A percentile compares a stretch with the other conserved stretches of the same genome.
phyloP scores from a whole-genome alignment of 495 filamentous ascomycete genomes.

The Aspergillus ostianus region DNA sequence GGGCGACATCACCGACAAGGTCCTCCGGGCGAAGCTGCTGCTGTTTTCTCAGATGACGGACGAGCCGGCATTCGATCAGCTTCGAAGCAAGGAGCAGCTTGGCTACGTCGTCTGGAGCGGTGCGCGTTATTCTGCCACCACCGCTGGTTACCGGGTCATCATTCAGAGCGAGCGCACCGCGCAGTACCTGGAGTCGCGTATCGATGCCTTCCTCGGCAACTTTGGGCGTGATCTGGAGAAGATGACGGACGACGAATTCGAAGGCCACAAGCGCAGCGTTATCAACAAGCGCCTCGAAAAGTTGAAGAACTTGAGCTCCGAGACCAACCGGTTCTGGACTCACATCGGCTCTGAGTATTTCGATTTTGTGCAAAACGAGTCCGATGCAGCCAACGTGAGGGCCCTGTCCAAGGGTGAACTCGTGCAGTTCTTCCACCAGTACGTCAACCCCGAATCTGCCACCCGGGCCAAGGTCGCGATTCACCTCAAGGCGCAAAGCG shows the following conservation, averaged over 20 bases:
- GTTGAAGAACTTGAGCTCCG: constrained; percentile 85
- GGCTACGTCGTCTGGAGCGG: constrained; percentile 95
- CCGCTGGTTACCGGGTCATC: constrained; percentile 82
- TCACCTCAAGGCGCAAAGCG: constrained; percentile 74
- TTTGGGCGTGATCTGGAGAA: constrained; percentile 64
- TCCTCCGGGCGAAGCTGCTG: constrained; percentile 69
- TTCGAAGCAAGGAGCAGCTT: constrained; percentile 96
- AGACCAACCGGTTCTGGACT: constrained; percentile 77
- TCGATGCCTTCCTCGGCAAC: constrained; percentile 73
- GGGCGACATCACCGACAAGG: constrained; percentile 66
- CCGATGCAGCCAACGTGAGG: constrained; percentile 73
- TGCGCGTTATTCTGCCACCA: constrained; percentile 62
- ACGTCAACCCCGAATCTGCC: constrained; percentile 71
- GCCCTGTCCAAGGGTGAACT: constrained; percentile 75
- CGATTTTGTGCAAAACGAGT: constrained; percentile 80
- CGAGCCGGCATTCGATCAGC: constrained; percentile 89
- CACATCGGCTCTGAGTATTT: constrained; percentile 84
- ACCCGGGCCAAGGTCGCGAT: constrained; percentile 77
- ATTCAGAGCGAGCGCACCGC: constrained; percentile 91
- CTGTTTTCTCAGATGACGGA: constrained; percentile 89
- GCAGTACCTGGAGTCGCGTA: constrained; percentile 78
- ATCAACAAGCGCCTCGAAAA: constrained; percentile 89
- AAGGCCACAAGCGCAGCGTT: constrained; percentile 84
- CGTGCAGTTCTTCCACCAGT: constrained; percentile 73
- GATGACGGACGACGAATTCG: constrained; percentile 85